Evolutionary conservation across 768 basidiomycete genomes (phyloP), one percentile per base, ranked within the genome.

Genomic region (Tylopilus intermedius): DNA sequence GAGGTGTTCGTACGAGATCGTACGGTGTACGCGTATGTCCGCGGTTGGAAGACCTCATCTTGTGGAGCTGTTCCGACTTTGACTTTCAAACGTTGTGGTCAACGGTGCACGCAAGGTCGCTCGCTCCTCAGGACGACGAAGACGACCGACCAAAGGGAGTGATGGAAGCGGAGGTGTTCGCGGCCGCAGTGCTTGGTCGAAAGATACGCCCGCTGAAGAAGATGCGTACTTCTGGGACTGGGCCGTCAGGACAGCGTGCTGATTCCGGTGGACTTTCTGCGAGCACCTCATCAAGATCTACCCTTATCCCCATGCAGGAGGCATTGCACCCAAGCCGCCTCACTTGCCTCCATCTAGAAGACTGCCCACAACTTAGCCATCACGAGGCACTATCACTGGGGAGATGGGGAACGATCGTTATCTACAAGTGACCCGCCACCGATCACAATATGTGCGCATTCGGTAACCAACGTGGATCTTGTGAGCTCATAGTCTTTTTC

Each of bases 31-130:
- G 74, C 51, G 67, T 76, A 42, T 81, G 80, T 58, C 77, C 79
- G 22, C 70, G 72, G 35, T 68, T 82, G 43, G 76, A 77, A 60
- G 72, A 75, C n/a, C 65, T 81, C 32, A 70, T 74, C 37, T 71
- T 82, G 51, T 79, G 76, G 80, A 71, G 71, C 44, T 82, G 79
- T 61, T 56, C 65, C 47, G 77, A 79, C 60, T 62, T 80, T 51
- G 62, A 70, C 32, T 68, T 76, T 27, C 56, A 46, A 33, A 63
- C 64, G 38, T 60, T 79, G 50, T 67, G 69, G 49, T 70, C 59
- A 13, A 62, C 75, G 24, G 71, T 79, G 47, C 58, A 62, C 22
- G 66, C 72, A 41, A 68, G 77, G 53, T 61, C 60, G 22, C 47
- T 56, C 8, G 48, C 47, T 22, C 45, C 55, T 11, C 57, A 55